Base-by-base conservation (phyloP, 2,329 filamentous ascomycete species). In the Penicillium nordicum region DNA sequence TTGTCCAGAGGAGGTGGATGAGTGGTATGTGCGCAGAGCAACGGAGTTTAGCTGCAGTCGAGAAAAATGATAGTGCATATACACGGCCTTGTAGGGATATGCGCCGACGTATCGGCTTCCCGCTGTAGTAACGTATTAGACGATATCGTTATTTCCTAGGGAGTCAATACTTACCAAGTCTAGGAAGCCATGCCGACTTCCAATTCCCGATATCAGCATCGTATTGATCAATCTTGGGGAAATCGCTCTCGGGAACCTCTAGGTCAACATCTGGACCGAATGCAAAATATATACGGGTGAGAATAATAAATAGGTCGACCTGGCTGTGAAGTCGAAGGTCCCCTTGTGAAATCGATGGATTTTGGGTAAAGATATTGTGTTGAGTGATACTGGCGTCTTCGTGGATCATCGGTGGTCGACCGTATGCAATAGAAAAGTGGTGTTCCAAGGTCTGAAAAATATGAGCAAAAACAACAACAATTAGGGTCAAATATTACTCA, bases 11-110 rank as follows among this genome's bases (percentile, higher is more conserved):
- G 73, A 72, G 11, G 65, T 67, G 14, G 71, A 70, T 21, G 72
- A 73, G 50, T 75, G 72, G 50, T 80, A 76, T 9, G 78, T 78
- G 30, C 79, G 75, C 25, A 82, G 66, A 30, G 78, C 79, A 27
- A 80, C 76, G 5, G 80, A 80, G 43, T 80, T 77, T 9, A 82
- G 68, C 45, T 81, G 78, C 18, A 82, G 67, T 46, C 79, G 75
- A 45, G 78, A 80, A 62, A 81, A 82, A 63, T 81, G 72, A 57
- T 79, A 80, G 61, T 82, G 78, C 57, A 82, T 70, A 29, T 72
- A 72, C 7, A 80, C 78, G 25, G 78, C 79, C 65, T 80, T 80
- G 51, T 77, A 75, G 21, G 80, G 80, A 62, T 81, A 82, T 49
- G 74, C 72, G 38, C 77, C 75, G 36, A 82, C 73, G 58, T 79